These are phyloP conservation scores for Casuarina glauca DNA, from an alignment of 306 rosid species.

Conservation along the genomic window DNA sequence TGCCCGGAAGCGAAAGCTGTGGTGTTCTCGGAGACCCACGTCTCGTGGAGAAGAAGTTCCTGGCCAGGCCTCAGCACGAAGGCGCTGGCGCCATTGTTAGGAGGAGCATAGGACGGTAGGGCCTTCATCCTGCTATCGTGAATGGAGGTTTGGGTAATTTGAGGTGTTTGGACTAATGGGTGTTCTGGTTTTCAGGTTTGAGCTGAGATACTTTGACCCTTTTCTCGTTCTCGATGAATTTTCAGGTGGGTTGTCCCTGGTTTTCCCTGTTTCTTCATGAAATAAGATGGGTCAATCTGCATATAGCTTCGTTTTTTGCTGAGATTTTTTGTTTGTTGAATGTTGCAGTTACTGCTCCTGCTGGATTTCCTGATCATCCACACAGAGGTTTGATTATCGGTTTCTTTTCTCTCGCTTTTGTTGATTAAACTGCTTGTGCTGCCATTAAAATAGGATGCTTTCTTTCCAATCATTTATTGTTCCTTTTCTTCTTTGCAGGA, in stretches of 20 bases:
- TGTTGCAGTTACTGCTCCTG: conserved; percentile 83
- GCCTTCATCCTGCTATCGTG: neutral
- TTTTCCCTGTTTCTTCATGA: conserved; percentile 26
- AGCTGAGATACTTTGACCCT: conserved; percentile 91
- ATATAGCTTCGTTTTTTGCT: neutral
- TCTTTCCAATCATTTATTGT: conserved; percentile 25
- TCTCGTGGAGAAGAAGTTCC: conserved; percentile 65
- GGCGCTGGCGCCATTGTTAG: conserved; percentile 94
- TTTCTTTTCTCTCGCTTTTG: conserved; percentile 4
- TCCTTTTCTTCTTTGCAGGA: conserved; percentile 50
- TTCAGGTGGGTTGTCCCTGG: conserved; percentile 63
- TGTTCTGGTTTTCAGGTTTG: conserved; percentile 59
- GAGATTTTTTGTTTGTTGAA: conserved; percentile 18
- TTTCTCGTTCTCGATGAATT: conserved; percentile 91
- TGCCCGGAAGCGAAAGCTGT: conserved; percentile 42
- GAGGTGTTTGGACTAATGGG: conserved; percentile 29
- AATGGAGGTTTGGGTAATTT: conserved; percentile 6
- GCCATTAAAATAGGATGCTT: conserved; percentile 9
- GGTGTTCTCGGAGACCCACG: conserved; percentile 53
- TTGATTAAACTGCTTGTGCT: neutral
- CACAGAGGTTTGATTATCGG: conserved; percentile 67
- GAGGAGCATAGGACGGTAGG: conserved; percentile 93
- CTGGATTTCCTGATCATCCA: conserved; percentile 99
- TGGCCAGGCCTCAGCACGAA: conserved; percentile 91
- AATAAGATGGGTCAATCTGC: neutral